Evolutionary conservation across 1,284 basidiomycete genomes (phyloP), one percentile per base, ranked within the genome.

Genomic region (Hymenochaete sp.): DNA sequence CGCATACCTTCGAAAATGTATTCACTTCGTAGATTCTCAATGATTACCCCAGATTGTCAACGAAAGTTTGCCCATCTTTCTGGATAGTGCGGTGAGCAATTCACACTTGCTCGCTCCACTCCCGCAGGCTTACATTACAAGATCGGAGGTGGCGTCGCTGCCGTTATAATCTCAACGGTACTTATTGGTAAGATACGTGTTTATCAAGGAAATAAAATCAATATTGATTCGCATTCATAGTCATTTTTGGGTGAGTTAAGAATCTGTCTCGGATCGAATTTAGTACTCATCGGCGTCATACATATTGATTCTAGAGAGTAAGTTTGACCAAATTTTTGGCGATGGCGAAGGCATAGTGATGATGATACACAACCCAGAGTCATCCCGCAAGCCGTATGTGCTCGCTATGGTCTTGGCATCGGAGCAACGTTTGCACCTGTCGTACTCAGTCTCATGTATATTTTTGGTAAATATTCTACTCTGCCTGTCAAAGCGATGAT

Each of bases 51-150:
- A 84, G 87, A 81, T 93, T 55, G 76, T 93, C 53, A 93, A 93
- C 60, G 91, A 93, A 62, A 89, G 84, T 59, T 75, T 98, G 42
- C 93, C 93, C 18, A 93, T 97, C 52, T 95, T 97, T 61, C 69
- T 96, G 38, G 91, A 98, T 58, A 84, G 80, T 53, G 85, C 93
- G 13, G 82, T 88, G 61, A 49, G 80, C 58, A 19, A 4, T 19
- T 35, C 21, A n/a, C 4, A 16, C 13, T n/a, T 35, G 13, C 6
- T 35, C 32, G 32, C 4, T 35, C 21, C n/a, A 2, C 31, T 22
- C 39, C 3, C 21, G 26, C 10, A 47, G 46, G 38, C 40, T 44
- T 25, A 41, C 37, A 10, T 38, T n/a, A 28, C 14, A 38, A 81
- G 79, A 66, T 93, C 28, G 88, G 88, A 22, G 90, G 91, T 8